A percentile compares a stretch with the other conserved stretches of the same genome.
phyloP scores from a whole-genome alignment of 495 filamentous ascomycete species.

The Immersiella caudata region DNA sequence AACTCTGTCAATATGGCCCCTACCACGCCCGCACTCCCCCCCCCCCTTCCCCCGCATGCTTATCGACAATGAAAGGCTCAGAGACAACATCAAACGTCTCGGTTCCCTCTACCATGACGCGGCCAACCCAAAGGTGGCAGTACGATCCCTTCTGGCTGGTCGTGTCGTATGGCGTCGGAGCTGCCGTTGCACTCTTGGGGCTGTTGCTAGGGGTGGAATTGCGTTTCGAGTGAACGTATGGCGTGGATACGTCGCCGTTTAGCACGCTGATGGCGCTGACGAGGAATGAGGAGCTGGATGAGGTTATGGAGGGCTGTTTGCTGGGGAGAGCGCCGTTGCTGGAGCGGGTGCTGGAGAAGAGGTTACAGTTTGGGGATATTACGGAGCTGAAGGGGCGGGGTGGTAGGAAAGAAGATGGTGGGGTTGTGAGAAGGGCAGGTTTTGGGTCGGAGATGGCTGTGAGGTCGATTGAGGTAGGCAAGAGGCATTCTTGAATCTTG shows the following conservation, averaged over 20 bases:
- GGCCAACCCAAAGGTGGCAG: constrained; percentile 11
- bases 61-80: too few relatives aligned
- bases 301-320: constrained; percentile 16
- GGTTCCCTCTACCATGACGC: too few relatives aligned
- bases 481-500: too few relatives aligned
- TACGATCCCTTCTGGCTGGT: constrained; percentile 20
- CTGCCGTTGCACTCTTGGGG: neutral
- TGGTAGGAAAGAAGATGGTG: neutral
- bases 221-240: constrained; percentile 18
- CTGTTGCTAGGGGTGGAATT: constrained; percentile 4
- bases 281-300: constrained; percentile 15
- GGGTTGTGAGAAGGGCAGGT: too few relatives aligned
- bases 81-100: too few relatives aligned
- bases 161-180: constrained; percentile 7
- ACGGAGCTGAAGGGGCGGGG: neutral
- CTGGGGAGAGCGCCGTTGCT: constrained; percentile 16
- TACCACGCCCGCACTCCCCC: too few relatives aligned
- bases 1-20: too few relatives aligned
- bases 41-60: too few relatives aligned
- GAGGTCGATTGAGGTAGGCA: too few relatives aligned
- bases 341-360: neutral
- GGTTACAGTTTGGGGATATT: constrained; percentile 17
- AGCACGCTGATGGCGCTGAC: constrained; percentile 17
- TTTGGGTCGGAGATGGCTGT: too few relatives aligned
- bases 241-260: constrained; percentile 13